A percentile compares a stretch with the other conserved stretches of the same genome.
These are phyloP conservation scores for Whalleya microplaca DNA, from an alignment of 2,329 filamentous ascomycete species.

Conservation along the genomic window DNA sequence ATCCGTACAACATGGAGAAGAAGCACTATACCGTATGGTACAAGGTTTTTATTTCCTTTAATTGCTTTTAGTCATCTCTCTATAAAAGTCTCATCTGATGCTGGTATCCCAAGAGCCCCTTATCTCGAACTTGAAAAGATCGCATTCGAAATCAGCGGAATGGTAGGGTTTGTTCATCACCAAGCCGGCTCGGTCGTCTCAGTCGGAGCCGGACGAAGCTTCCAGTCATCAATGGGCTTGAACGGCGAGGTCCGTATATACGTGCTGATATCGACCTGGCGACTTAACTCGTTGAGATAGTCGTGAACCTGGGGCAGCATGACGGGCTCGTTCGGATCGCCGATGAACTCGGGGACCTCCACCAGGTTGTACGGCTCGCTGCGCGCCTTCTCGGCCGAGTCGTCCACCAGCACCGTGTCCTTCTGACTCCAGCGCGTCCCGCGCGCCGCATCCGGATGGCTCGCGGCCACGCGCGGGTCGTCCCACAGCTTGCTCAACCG, in stretches of 20 bases:
- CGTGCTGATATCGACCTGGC: conserved; percentile 63
- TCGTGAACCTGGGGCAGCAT: conserved; percentile 63
- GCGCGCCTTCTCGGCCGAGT: conserved; percentile 77
- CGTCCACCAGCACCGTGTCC: conserved; percentile 90
- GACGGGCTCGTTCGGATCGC: conserved; percentile 43
- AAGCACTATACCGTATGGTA: no score
- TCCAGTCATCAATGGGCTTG: not conserved
- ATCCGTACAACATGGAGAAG: no score
- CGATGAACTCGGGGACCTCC: conserved; percentile 76
- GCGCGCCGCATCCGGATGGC: conserved; percentile 47
- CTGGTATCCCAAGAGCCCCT: no score
- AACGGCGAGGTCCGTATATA: conserved; percentile 51
- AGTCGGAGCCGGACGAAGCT: not conserved
- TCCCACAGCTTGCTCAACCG: conserved; percentile 75
- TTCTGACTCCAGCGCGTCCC: conserved; percentile 70
- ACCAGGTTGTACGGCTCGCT: conserved; percentile 85
- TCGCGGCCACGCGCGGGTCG: conserved; percentile 45
- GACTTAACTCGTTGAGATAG: conserved; percentile 59
- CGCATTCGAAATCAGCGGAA: no score
- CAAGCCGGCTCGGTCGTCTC: no score
- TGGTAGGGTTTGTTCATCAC: no score
- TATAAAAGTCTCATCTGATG: no score
- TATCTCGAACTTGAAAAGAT: no score
- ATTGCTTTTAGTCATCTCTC: no score
- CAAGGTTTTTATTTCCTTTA: no score